Evolutionary conservation across 1,139 yeast genomes (phyloP).

Genomic region (Pichia inconspicua): DNA sequence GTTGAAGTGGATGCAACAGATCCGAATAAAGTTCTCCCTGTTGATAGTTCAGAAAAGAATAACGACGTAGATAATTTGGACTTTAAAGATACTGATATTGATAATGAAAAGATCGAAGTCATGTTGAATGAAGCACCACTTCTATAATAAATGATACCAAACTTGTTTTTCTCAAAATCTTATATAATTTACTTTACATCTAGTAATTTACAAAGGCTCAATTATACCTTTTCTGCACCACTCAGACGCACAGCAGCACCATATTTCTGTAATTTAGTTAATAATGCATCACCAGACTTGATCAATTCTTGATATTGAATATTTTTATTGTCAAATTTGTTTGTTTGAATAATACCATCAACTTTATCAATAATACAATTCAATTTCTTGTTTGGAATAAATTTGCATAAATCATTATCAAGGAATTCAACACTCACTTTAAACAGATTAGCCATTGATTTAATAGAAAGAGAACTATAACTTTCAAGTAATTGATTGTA

Average conservation of each 20-base stretch:
- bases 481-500: conserved; percentile 91
- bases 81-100: conserved; percentile 1
- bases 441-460: conserved; percentile 91
- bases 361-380: conserved; percentile 95
- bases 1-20: conserved; percentile 5
- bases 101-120: conserved; percentile 5
- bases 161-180: neutral
- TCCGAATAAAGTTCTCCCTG: conserved; percentile 9
- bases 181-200: neutral
- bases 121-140: conserved; percentile 8
- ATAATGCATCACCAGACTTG: conserved; percentile 85
- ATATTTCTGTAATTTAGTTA: conserved; percentile 91
- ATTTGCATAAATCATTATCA: conserved; percentile 72
- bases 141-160: too few species aligned
- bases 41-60: conserved; percentile 1
- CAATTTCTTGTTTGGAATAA: conserved; percentile 86
- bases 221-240: conserved; percentile 71
- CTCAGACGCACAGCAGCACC: conserved; percentile 95
- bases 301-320: conserved; percentile 84
- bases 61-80: neutral
- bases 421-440: conserved; percentile 81
- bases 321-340: conserved; percentile 92
- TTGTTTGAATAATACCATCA: conserved; percentile 91
- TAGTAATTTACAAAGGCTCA: neutral
- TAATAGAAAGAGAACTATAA: conserved; percentile 80